phyloP scores from a whole-genome alignment of 2,329 filamentous ascomycete species.

The Lasiodiplodia gonubiensis region DNA sequence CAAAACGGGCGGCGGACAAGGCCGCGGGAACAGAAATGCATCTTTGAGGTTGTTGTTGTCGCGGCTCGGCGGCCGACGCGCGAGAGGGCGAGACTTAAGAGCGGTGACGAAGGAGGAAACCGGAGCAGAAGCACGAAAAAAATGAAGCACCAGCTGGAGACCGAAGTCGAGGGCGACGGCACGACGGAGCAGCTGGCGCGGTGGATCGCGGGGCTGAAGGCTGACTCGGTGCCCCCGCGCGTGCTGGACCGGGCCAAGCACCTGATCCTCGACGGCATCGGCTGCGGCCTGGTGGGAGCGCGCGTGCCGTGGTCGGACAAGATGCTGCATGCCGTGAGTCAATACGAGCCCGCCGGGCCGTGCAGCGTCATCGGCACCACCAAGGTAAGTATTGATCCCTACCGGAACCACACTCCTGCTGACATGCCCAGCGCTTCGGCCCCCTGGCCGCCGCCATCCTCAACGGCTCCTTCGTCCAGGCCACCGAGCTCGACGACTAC shows the following conservation, averaged over 20 bases:
- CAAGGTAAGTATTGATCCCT: conserved; percentile 8
- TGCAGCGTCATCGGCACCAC: conserved; percentile 17
- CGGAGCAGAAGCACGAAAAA: neutral
- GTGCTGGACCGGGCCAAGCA: conserved; percentile 48
- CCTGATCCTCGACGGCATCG: conserved; percentile 52
- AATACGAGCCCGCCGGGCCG: conserved; percentile 4
- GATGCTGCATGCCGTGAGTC: conserved; percentile 40
- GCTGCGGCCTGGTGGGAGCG: conserved; percentile 49
- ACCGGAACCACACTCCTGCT: neutral
- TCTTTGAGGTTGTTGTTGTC: neutral
- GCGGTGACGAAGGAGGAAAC: neutral
- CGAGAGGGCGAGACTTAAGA: neutral
- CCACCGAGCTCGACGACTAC: conserved; percentile 53
- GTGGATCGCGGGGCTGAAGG: conserved; percentile 9
- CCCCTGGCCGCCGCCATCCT: conserved; percentile 49
- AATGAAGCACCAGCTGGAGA: conserved; percentile 19
- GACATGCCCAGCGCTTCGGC: neutral
- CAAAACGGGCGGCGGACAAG: too few relatives aligned
- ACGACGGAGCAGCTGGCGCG: conserved; percentile 25
- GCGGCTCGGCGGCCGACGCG: conserved; percentile 12
- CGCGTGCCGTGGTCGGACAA: conserved; percentile 51
- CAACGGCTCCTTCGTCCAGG: conserved; percentile 54
- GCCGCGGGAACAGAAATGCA: neutral
- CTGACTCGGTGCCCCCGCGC: conserved; percentile 40
- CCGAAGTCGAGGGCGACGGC: conserved; percentile 7